These are phyloP conservation scores for Rhododendron simsii DNA, from an alignment of 148 eudicot species.

Conservation along the genomic window DNA sequence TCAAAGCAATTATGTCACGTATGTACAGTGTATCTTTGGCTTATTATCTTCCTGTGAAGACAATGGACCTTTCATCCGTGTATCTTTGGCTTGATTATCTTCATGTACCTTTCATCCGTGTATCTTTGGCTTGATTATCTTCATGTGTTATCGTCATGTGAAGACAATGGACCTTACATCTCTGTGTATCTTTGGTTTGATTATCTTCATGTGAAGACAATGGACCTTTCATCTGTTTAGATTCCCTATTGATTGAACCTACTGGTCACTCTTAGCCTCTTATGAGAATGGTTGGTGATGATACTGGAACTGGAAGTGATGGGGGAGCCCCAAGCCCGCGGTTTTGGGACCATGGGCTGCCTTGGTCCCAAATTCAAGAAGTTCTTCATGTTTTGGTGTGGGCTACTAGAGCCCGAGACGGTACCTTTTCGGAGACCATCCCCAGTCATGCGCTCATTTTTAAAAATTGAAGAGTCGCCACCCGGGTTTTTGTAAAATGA, in stretches of 20 bases:
- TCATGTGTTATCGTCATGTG: constrained; percentile 6
- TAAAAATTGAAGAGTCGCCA: too few relatives aligned
- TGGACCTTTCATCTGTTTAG: background rate
- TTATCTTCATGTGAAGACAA: constrained; percentile 9
- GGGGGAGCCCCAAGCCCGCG: too few relatives aligned
- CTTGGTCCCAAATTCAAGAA: too few relatives aligned
- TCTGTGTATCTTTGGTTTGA: background rate
- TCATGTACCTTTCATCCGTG: constrained; percentile 1
- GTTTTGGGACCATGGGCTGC: too few relatives aligned
- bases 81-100: constrained; percentile 5
- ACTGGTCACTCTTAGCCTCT: background rate
- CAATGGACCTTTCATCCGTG: constrained; percentile 1
- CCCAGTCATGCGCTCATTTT: too few relatives aligned
- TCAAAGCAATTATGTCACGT: background rate
- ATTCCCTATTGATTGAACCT: background rate
- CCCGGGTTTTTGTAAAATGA: too few relatives aligned
- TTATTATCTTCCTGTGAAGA: constrained; percentile 4
- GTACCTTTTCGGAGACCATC: too few relatives aligned
- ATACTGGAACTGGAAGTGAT: background rate
- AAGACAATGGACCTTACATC: constrained; percentile 7
- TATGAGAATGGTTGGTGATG: background rate
- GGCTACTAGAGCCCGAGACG: too few relatives aligned
- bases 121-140: constrained; percentile 5
- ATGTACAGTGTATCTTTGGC: background rate
- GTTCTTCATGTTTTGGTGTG: too few relatives aligned